Evolutionary conservation across 2,329 filamentous ascomycete species (phyloP).

Genomic region (Amauroascus niger): DNA sequence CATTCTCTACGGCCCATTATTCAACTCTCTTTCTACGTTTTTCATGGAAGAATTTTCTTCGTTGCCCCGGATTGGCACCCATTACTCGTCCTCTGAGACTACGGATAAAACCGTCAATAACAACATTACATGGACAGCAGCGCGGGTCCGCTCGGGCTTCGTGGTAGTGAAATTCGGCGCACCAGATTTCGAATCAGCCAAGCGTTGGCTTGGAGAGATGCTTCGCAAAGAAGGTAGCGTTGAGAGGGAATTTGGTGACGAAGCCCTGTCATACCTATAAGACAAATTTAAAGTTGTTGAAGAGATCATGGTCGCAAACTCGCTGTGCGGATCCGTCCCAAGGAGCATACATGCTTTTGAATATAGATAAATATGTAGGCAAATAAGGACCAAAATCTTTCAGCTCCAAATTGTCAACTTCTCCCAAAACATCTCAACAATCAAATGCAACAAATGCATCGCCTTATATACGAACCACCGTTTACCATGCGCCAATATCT

Average conservation of each 20-base stretch:
- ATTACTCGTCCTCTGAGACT: conserved; percentile 48
- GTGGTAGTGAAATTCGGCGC: conserved; percentile 88
- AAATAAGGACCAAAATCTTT: neutral
- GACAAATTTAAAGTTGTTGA: neutral
- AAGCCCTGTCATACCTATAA: conserved; percentile 64
- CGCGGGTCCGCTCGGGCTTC: conserved; percentile 63
- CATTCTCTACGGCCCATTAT: conserved; percentile 64
- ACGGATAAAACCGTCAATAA: conserved; percentile 26
- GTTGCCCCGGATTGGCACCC: conserved; percentile 70
- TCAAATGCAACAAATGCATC: neutral
- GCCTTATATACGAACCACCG: neutral
- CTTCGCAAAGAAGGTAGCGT: conserved; percentile 65
- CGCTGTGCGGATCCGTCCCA: neutral
- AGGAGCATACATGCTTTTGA: neutral
- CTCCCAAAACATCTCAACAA: neutral
- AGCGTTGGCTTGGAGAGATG: conserved; percentile 69
- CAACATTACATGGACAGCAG: conserved; percentile 70
- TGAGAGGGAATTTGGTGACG: conserved; percentile 61
- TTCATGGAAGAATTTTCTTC: conserved; percentile 69
- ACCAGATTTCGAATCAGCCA: conserved; percentile 66
- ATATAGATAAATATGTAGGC: neutral
- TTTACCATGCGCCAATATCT: neutral
- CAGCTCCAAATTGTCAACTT: neutral
- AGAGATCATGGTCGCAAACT: too few species aligned
- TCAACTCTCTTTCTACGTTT: conserved; percentile 57